Percentiles rank a stretch among this genome's conserved stretches.
These are phyloP conservation scores for Mrakia blollopis DNA, from an alignment of 768 basidiomycete species.

Conservation along the genomic window DNA sequence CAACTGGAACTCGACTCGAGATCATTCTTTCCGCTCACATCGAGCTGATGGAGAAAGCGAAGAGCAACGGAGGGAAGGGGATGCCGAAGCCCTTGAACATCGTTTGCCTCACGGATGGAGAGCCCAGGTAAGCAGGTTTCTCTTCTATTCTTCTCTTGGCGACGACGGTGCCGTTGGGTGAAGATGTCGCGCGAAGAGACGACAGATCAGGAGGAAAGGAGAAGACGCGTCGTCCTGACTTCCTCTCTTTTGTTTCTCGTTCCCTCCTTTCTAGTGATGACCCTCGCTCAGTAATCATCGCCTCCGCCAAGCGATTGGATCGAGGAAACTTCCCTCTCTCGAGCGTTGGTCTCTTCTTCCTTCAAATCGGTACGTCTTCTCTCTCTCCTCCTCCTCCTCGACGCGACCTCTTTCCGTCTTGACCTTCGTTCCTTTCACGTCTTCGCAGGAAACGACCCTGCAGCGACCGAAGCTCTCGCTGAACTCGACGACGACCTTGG, in stretches of 20 bases:
- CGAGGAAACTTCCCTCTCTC: constrained; percentile 25
- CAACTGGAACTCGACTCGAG: constrained; percentile 13
- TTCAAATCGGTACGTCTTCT: constrained; percentile 20
- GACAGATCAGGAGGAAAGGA: neutral
- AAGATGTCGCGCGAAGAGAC: too few relatives aligned
- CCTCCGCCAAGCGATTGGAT: constrained; percentile 16
- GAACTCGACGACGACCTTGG: constrained; percentile 29
- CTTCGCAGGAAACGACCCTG: constrained; percentile 16
- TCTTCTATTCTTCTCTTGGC: too few relatives aligned
- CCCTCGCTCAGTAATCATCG: constrained; percentile 22
- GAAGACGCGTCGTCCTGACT: neutral
- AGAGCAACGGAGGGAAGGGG: constrained; percentile 7
- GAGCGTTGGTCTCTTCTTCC: constrained; percentile 28
- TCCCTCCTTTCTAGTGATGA: neutral
- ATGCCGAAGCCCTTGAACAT: constrained; percentile 23
- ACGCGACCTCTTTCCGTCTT: neutral
- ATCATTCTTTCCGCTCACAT: constrained; percentile 17
- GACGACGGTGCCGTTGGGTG: too few relatives aligned
- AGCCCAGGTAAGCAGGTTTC: neutral
- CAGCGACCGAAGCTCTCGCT: constrained; percentile 18
- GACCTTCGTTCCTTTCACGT: neutral
- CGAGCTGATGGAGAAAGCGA: constrained; percentile 15
- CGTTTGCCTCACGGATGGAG: constrained; percentile 29
- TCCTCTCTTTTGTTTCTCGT: neutral
- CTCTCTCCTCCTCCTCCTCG: neutral